Evolutionary conservation across 192 early-diverging fungal genomes (phyloP).

Genomic region (Entomortierella beljakovae): DNA sequence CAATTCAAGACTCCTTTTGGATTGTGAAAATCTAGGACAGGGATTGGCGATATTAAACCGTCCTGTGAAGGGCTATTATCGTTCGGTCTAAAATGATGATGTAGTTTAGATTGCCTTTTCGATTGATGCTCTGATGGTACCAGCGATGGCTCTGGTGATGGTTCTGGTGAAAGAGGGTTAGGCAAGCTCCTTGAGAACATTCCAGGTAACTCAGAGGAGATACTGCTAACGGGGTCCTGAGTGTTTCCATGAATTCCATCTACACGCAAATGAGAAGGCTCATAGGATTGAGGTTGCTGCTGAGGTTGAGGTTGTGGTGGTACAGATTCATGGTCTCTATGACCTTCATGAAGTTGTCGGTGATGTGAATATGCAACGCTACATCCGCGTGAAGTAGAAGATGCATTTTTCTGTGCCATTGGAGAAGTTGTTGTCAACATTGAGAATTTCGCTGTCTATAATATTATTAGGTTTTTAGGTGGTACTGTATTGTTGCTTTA

Average conservation of each 20-base stretch:
- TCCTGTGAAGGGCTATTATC: neutral
- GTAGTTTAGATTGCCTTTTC: neutral
- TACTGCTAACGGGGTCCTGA: neutral
- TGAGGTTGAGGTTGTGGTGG: slow-evolving; percentile 2
- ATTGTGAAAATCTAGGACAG: neutral
- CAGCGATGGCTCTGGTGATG: neutral
- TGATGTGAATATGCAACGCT: neutral
- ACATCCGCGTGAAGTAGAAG: neutral
- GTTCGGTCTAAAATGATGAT: neutral
- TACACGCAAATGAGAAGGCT: neutral
- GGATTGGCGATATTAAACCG: neutral
- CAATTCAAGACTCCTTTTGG: neutral
- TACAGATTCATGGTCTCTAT: neutral
- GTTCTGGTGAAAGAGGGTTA: neutral
- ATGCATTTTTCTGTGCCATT: slow-evolving; percentile 7
- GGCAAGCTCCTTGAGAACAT: neutral
- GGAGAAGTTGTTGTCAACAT: slow-evolving; percentile 19
- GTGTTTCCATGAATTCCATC: neutral
- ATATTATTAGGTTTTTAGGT: too few species aligned
- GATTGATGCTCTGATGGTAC: neutral
- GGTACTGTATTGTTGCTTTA: too few species aligned
- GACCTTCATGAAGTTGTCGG: neutral
- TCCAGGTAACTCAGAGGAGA: neutral
- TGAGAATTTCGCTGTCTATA: too few species aligned
- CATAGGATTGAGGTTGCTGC: neutral